Evolutionary conservation across 2,329 filamentous ascomycete genomes (phyloP), one percentile per base, ranked within the genome.

Genomic region (Claviceps purpurea): DNA sequence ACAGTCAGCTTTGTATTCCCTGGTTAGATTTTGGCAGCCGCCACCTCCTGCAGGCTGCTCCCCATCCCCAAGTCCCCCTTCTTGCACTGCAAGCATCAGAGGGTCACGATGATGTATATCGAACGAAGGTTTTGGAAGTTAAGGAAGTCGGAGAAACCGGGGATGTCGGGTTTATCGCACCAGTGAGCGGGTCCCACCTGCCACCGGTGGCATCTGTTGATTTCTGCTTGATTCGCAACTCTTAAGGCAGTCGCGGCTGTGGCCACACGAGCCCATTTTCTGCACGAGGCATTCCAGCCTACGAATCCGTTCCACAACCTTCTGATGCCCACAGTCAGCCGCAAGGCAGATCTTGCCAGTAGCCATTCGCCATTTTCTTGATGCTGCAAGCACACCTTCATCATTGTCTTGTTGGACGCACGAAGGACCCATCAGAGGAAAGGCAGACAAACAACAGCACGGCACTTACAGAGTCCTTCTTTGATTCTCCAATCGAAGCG

Each of bases 261-360:
- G 20, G 24, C 6, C 38, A 18, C 30, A 34, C 20, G 24, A 47
- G 22, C 44, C 45, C 22, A 51, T 37, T 42, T 51, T 41, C 22
- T 52, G 39, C 22, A 56, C 48, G 24, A 56, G 50, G 20, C 38
- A 49, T 40, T 56, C 54, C 18, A 56, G 52, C 18, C 50, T 26
- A 7, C 43, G 50, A 30, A 56, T 52, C 10, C 54, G 49, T 52
- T 51, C 20, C 8, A 40, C 50, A 10, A 58, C 26, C 20, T 57
- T 53, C 41, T 54, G 30, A n/a, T 39, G 2, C 20, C 10, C 13
- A 42, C 8, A 14, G 37, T 51, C 38, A 51, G 50, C 38, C 10
- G 30, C 30, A 34, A 11, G 30, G 10, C 30, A 34, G 30, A 3
- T 10, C 4, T 34, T 11, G 10, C 10, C 30, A 11, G 30, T 11